Evolutionary conservation across 2,329 filamentous ascomycete genomes (phyloP), one percentile per base, ranked within the genome.

Genomic region (Hypoxylon sp.): DNA sequence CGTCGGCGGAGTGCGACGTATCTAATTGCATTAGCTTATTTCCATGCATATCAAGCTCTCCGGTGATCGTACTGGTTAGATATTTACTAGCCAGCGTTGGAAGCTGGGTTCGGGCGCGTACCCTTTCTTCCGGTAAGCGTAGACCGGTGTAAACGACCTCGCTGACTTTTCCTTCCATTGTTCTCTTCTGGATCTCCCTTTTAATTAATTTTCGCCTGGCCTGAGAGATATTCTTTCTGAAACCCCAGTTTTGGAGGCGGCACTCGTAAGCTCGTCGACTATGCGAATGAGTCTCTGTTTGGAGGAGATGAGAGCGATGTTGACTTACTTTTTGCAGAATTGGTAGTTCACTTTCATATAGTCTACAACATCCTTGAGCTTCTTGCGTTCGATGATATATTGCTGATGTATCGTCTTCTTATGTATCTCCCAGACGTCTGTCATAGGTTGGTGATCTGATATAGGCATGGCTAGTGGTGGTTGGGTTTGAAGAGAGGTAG

Each of bases 1-100:
- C 27, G 5, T 13, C 13, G 10, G 31, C 47, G 17, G 47, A 19
- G 27, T 51, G 15, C 17, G 47, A 6, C n/a, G 47, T n/a, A 50
- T 31, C 21, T 50, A 8, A 0, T 7, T 4, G 2, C 29, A 15
- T 50, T 50, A 50, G 13, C 47, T 50, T 17, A 2, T 7, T n/a
- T 15, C 13, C 19, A 29, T 50, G 8, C 11, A 8, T 50, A 15
- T 50, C n/a, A 17, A 29, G 6, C 37, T 19, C 37, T 3, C n/a
- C 6, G 15, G n/a, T 42, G 17, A 32, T 51, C n/a, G 10, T 51
- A 51, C 47, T 51, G 7, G 31, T 13, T 8, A 32, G n/a, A 19
- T 32, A 51, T 51, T 51, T 29, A 32, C 31, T 8, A 37, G 27
- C 27, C 6, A 53, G 31, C 6, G n/a, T 53, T 53, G 31, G 31